These are phyloP conservation scores for Fusarium armeniacum DNA, from an alignment of 2,329 filamentous ascomycete genomes.

Conservation along the genomic window DNA sequence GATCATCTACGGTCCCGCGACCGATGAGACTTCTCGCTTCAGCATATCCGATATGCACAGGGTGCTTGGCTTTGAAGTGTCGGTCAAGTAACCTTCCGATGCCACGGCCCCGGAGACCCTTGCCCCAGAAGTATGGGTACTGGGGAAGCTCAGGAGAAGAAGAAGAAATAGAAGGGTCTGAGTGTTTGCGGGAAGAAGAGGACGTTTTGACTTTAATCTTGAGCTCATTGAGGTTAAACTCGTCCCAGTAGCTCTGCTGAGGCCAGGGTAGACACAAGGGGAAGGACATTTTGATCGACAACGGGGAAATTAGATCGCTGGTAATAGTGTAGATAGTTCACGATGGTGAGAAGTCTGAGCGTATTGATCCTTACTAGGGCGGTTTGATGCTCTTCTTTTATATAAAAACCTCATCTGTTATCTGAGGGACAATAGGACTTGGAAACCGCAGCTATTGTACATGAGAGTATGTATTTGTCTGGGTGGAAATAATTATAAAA, in stretches of 20 bases:
- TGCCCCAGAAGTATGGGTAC: conserved; percentile 40
- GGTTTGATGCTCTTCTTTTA: conserved; percentile 23
- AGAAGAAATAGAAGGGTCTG: not conserved
- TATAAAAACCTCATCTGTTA: conserved; percentile 11
- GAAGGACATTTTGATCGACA: conserved; percentile 45
- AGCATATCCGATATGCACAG: conserved; percentile 35
- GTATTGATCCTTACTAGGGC: conserved; percentile 22
- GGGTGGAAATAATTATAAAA: not conserved
- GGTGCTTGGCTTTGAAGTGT: conserved; percentile 18
- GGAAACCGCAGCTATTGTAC: conserved; percentile 18
- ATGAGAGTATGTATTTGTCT: not conserved
- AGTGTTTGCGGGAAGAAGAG: conserved; percentile 1
- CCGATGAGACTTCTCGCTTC: conserved; percentile 43
- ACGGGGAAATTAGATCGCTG: conserved; percentile 21
- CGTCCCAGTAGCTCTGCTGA: conserved; percentile 41
- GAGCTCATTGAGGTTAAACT: conserved; percentile 45
- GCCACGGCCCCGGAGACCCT: conserved; percentile 37
- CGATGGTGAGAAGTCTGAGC: conserved; percentile 39
- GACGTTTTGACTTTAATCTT: conserved; percentile 40
- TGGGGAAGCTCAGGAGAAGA: conserved; percentile 19
- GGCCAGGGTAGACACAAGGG: conserved; percentile 42
- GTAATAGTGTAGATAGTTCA: conserved; percentile 8
- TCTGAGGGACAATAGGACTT: not conserved
- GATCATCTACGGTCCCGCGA: conserved; percentile 33
- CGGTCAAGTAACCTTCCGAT: conserved; percentile 32